Evolutionary conservation across 768 basidiomycete genomes (phyloP).

Genomic region (Leccinum disarticulatum): DNA sequence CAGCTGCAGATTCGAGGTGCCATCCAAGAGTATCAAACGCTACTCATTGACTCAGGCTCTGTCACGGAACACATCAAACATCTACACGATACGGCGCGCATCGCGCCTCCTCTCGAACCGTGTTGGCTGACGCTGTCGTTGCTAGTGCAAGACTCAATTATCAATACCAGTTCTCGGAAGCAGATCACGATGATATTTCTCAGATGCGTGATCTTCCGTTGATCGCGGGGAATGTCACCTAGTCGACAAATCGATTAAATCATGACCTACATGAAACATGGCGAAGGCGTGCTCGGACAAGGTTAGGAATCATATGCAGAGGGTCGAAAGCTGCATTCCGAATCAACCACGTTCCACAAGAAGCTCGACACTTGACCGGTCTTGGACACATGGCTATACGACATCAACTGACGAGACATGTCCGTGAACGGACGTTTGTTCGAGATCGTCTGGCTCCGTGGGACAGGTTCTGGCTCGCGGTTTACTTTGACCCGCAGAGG

Average conservation of each 20-base stretch:
- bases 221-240: slow-evolving; percentile 92
- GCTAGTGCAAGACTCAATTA: slow-evolving; percentile 87
- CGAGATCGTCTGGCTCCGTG: slow-evolving; percentile 27
- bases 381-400: too few relatives aligned
- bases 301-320: slow-evolving; percentile 88
- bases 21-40: slow-evolving; percentile 98
- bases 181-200: slow-evolving; percentile 82
- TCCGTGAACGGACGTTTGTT: too few relatives aligned
- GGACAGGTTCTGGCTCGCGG: slow-evolving; percentile 84
- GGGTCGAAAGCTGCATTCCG: too few relatives aligned
- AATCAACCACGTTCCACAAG: too few relatives aligned
- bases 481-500: slow-evolving; percentile 97
- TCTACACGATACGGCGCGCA: slow-evolving; percentile 80
- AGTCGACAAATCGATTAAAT: slow-evolving; percentile 98
- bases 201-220: slow-evolving; percentile 98
- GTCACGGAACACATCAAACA: slow-evolving; percentile 98
- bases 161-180: slow-evolving; percentile 80
- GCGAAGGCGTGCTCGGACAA: slow-evolving; percentile 96
- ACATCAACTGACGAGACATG: too few relatives aligned
- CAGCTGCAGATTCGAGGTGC: slow-evolving; percentile 78
- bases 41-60: slow-evolving; percentile 81
- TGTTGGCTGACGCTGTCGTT: background rate
- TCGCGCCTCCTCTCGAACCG: background rate
- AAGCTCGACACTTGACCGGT: too few relatives aligned
- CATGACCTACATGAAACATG: slow-evolving; percentile 95